phyloP scores from a whole-genome alignment of 1,284 basidiomycete genomes.

The Cutaneotrichosporon mucoides region DNA sequence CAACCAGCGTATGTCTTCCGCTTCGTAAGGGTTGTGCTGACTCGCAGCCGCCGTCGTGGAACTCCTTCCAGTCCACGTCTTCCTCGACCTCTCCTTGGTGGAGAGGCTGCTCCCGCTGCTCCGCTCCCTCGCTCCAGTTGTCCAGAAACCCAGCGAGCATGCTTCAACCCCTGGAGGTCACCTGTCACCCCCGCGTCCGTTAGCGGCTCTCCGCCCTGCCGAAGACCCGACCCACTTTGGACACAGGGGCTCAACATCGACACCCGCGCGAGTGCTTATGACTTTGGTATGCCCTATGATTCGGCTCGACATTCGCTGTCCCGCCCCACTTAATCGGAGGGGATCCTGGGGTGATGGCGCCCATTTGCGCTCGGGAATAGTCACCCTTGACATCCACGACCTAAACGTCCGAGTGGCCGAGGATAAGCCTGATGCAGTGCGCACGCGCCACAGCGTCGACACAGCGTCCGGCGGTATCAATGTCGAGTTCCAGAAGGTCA shows the following conservation, averaged over 20 bases:
- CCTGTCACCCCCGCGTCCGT: background rate
- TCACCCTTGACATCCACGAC: conserved; percentile 45
- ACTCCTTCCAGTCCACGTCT: conserved; percentile 64
- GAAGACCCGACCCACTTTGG: background rate
- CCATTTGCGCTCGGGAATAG: conserved; percentile 44
- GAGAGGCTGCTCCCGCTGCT: conserved; percentile 45
- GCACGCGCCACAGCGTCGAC: background rate
- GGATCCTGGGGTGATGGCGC: conserved; percentile 45
- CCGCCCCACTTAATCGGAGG: conserved; percentile 38
- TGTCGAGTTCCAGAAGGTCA: conserved; percentile 39
- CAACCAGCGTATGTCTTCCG: background rate
- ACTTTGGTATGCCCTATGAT: conserved; percentile 33
- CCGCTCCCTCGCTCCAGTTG: conserved; percentile 30
- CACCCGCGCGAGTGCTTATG: conserved; percentile 3
- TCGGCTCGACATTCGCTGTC: conserved; percentile 45
- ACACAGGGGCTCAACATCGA: background rate
- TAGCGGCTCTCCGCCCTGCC: background rate
- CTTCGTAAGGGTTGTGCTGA: no score
- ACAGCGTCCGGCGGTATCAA: conserved; percentile 9
- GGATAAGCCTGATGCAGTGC: conserved; percentile 2
- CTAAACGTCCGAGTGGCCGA: conserved; percentile 18
- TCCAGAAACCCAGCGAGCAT: conserved; percentile 14
- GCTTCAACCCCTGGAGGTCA: background rate
- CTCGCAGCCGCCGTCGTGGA: conserved; percentile 26
- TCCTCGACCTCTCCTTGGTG: conserved; percentile 63